A percentile compares a stretch with the other conserved stretches of the same genome.
Conservation (phyloP, 192 early-diverging fungal genomes). For the Martensiomyces pterosporus region DNA sequence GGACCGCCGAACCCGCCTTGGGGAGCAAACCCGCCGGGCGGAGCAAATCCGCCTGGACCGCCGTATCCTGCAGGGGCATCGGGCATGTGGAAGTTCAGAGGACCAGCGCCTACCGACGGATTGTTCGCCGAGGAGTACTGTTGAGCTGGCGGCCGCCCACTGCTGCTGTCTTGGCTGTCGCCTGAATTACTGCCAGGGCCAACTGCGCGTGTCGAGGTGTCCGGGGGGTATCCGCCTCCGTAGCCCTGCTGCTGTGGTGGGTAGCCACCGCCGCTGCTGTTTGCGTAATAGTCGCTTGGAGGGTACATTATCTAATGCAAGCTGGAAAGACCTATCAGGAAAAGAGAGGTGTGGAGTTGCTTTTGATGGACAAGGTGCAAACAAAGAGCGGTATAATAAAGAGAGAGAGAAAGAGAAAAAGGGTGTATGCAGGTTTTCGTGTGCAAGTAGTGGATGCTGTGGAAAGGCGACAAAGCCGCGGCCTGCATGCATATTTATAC, state of each 20-base stretch:
- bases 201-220: background rate
- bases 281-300: conserved; percentile 8
- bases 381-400: conserved; percentile 1
- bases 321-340: conserved; percentile 1
- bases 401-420: too few relatives aligned
- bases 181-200: too few relatives aligned
- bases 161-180: conserved; percentile 2
- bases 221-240: background rate
- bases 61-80: conserved; percentile 7
- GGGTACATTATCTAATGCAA: conserved; percentile 14
- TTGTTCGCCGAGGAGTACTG: conserved; percentile 18
- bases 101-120: conserved; percentile 26
- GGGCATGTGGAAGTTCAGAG: conserved; percentile 20
- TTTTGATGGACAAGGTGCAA: background rate
- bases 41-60: conserved; percentile 13
- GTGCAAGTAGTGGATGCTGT: too few relatives aligned
- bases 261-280: conserved; percentile 9
- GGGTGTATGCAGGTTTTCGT: too few relatives aligned
- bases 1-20: conserved; percentile 5
- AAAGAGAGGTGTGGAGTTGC: background rate
- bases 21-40: conserved; percentile 16
- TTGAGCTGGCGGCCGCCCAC: conserved; percentile 4
- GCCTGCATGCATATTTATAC: too few relatives aligned
- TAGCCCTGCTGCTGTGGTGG: conserved; percentile 5
- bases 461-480: too few relatives aligned